Evolutionary conservation across 176 grass and related monocot species (phyloP).

Genomic region (Miscanthus lutarioriparius): DNA sequence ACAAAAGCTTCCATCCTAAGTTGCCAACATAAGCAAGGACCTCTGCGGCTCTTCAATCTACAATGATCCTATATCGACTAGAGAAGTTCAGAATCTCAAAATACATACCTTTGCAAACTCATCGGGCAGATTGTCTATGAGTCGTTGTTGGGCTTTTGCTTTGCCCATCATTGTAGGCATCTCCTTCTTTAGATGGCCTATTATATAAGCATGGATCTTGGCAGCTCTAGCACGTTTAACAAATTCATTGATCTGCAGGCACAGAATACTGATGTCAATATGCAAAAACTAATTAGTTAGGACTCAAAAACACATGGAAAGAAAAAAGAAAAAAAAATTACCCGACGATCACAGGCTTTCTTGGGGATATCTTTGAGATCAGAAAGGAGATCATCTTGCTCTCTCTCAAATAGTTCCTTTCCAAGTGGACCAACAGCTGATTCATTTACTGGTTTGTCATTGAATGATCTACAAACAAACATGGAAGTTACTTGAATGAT

Average conservation of each 20-base stretch:
- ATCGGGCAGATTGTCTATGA: constrained; percentile 76
- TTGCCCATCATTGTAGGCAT: constrained; percentile 97
- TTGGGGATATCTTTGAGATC: constrained; percentile 99
- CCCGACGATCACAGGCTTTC: constrained; percentile 92
- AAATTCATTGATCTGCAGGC: constrained; percentile 90
- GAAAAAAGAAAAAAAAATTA: constrained; percentile 30
- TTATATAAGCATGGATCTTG: constrained; percentile 94
- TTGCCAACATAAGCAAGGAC: constrained; percentile 5
- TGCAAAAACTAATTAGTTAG: constrained; percentile 4
- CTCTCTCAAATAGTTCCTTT: constrained; percentile 95
- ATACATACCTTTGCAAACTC: constrained; percentile 81
- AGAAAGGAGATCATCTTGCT: constrained; percentile 95
- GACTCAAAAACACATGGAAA: not conserved
- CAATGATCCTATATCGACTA: not conserved
- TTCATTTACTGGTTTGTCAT: constrained; percentile 97
- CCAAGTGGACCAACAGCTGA: constrained; percentile 77
- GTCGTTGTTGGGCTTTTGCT: constrained; percentile 85
- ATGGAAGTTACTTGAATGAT: constrained; percentile 12
- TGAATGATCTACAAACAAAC: constrained; percentile 74
- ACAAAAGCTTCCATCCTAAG: not conserved
- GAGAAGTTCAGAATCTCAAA: constrained; percentile 7
- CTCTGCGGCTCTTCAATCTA: not conserved
- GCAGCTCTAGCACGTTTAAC: constrained; percentile 94
- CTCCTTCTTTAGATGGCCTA: constrained; percentile 86
- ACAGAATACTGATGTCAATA: constrained; percentile 4